Evolutionary conservation across 129 eudicot species (phyloP).

Genomic region (Flaveria brownii): DNA sequence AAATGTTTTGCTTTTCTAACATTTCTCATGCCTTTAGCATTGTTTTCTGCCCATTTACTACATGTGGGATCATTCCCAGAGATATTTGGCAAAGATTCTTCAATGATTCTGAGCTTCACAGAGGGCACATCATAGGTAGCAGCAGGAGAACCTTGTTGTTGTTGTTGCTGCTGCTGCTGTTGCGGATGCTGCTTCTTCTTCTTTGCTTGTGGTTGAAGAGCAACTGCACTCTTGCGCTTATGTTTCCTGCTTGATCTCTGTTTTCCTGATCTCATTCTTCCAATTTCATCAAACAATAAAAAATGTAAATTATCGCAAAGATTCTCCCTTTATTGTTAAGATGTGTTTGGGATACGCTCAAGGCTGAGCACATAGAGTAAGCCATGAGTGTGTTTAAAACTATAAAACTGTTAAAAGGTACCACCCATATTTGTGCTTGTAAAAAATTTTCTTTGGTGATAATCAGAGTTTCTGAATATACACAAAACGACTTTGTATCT

Average conservation of each 20-base stretch:
- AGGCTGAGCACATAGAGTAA: constrained; percentile 19
- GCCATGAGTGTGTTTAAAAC: neutral
- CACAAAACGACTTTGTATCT: neutral
- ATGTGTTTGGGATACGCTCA: constrained; percentile 20
- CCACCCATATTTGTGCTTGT: neutral
- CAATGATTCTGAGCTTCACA: constrained; percentile 39
- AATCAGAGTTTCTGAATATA: neutral
- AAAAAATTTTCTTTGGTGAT: neutral
- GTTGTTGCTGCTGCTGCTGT: constrained; percentile 30
- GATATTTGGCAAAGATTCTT: constrained; percentile 42
- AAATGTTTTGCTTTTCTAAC: constrained; percentile 29
- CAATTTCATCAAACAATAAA: constrained; percentile 30
- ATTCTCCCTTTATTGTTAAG: neutral
- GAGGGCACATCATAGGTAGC: constrained; percentile 50
- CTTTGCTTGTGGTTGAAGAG: constrained; percentile 47
- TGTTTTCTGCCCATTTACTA: constrained; percentile 38
- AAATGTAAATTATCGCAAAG: constrained; percentile 8
- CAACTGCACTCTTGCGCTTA: constrained; percentile 53
- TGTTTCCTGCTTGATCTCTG: constrained; percentile 47
- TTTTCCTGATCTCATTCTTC: constrained; percentile 57
- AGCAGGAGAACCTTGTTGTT: constrained; percentile 52
- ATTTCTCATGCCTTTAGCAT: constrained; percentile 32
- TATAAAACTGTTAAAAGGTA: constrained; percentile 8
- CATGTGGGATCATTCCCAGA: constrained; percentile 18
- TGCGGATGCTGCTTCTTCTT: constrained; percentile 59